Base-by-base conservation (phyloP, 2,329 filamentous ascomycete species). In the Talaromyces sp. region DNA sequence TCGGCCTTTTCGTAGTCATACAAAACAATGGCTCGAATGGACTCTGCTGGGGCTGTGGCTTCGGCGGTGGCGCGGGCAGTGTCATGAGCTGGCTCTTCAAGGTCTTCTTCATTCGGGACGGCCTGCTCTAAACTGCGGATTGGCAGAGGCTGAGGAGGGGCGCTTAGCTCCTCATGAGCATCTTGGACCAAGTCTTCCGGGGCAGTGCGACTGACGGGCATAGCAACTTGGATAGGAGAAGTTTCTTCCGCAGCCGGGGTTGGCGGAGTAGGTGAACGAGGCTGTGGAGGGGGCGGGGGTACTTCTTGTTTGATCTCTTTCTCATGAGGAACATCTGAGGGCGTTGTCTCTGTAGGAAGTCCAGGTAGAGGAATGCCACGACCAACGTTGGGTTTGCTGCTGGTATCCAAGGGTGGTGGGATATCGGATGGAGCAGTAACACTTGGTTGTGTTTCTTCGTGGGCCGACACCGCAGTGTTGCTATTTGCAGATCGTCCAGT, bases 1-100 rank as follows among this genome's bases (percentile, higher is more conserved):
- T 99, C 95, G 1, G 92, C 92, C 78, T 96, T 97, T 70, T 97
- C 93, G 71, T 99, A 99, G 73, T 99, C 95, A 73, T 95, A 99
- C 70, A 95, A 88, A 38, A 95, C 85, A 60, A 96, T 70, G 1
- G 95, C 95, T 54, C 86, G 86, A 71, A 88, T 84, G 58, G 89
- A 89, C 38, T 83, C 83, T 75, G 69, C 29, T 73, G 78, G 64
- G 80, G 77, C 17, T 75, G 75, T 58, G 77, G 77, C 81, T 57
- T 81, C 78, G 11, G 84, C 84, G 13, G 85, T 81, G 60, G 82
- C 83, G 51, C 89, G 88, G 38, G 82, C 82, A 21, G 78, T 73
- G 41, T 89, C 86, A 29, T 86, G 83, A 10, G 81, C 77, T 17
- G 76, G 75, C 13, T 89, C 89, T 21, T 86, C 86, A 7, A 89